Percentiles rank a stretch among this genome's conserved stretches.
Evolutionary conservation across 345 rosid genomes (phyloP).

Genomic region (Triadica sebifera): DNA sequence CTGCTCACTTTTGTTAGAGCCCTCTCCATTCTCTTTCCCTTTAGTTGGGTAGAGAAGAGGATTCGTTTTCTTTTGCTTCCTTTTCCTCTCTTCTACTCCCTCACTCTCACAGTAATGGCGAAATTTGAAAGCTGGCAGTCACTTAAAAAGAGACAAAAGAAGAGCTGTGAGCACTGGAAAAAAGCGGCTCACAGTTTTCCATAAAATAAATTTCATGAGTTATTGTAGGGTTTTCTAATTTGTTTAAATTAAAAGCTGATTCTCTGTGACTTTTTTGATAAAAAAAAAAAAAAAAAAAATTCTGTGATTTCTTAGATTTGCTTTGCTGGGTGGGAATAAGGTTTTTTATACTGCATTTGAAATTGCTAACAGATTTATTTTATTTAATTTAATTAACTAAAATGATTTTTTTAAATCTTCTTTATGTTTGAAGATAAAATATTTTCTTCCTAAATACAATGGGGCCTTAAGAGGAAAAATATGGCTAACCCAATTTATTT

Average conservation of each 20-base stretch:
- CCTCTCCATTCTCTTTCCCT: conserved; percentile 61
- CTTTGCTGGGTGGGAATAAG: too few species aligned
- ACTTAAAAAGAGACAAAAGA: conserved; percentile 5
- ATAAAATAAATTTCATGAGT: background rate
- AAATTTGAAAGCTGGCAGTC: conserved; percentile 1
- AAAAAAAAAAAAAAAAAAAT: too few species aligned
- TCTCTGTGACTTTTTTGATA: background rate
- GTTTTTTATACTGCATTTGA: too few species aligned
- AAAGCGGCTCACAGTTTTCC: conserved; percentile 15
- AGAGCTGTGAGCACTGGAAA: conserved; percentile 13
- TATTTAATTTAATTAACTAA: too few species aligned
- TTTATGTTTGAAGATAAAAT: too few species aligned
- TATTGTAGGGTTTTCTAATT: background rate
- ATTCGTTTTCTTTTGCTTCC: background rate
- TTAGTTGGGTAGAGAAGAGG: background rate
- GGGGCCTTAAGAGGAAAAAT: too few species aligned
- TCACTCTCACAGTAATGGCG: conserved; percentile 9
- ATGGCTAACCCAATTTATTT: too few species aligned
- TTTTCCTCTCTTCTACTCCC: background rate
- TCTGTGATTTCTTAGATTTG: background rate
- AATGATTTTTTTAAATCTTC: too few species aligned
- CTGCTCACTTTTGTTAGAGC: conserved; percentile 85
- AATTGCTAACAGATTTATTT: too few species aligned
- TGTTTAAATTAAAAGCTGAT: background rate
- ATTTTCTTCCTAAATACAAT: too few species aligned